These are phyloP conservation scores for Musa acuminata DNA, from an alignment of 176 grass and related monocot species.

Conservation along the genomic window DNA sequence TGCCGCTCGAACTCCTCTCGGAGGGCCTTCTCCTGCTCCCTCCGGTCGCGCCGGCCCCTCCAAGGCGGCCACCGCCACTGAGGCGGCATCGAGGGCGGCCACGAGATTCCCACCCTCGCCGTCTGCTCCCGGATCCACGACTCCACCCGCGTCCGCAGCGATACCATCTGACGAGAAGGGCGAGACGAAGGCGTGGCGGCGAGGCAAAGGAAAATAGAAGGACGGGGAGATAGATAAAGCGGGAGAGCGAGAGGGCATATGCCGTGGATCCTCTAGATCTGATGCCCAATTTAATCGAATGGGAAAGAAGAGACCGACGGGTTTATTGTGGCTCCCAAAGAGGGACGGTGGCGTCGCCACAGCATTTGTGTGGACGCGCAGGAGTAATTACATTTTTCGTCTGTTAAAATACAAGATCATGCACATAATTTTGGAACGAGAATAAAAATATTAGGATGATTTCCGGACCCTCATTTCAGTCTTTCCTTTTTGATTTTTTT, in stretches of 20 bases:
- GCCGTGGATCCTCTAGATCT: background rate
- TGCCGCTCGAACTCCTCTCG: slow-evolving; percentile 57
- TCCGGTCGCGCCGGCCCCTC: slow-evolving; percentile 24
- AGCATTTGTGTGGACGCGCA: too few species aligned
- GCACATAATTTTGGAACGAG: too few species aligned
- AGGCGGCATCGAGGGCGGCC: slow-evolving; percentile 34
- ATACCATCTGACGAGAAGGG: background rate
- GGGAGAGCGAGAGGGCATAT: background rate
- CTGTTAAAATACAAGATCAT: too few species aligned
- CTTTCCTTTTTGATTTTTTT: too few species aligned
- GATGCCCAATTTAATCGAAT: background rate
- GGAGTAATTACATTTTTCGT: too few species aligned
- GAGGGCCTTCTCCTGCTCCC: slow-evolving; percentile 49
- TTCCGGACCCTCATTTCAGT: too few species aligned
- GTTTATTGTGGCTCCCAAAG: background rate
- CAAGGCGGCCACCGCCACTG: slow-evolving; percentile 40
- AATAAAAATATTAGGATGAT: too few species aligned
- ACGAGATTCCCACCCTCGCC: slow-evolving; percentile 32
- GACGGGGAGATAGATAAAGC: background rate
- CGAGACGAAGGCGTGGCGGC: background rate
- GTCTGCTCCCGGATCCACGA: slow-evolving; percentile 61
- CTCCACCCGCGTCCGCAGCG: slow-evolving; percentile 49
- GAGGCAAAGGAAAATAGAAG: background rate
- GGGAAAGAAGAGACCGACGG: background rate
- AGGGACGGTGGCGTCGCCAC: too few species aligned